Evolutionary conservation across 257 asterid genomes (phyloP).

Genomic region (Solanum bulbocastanum): DNA sequence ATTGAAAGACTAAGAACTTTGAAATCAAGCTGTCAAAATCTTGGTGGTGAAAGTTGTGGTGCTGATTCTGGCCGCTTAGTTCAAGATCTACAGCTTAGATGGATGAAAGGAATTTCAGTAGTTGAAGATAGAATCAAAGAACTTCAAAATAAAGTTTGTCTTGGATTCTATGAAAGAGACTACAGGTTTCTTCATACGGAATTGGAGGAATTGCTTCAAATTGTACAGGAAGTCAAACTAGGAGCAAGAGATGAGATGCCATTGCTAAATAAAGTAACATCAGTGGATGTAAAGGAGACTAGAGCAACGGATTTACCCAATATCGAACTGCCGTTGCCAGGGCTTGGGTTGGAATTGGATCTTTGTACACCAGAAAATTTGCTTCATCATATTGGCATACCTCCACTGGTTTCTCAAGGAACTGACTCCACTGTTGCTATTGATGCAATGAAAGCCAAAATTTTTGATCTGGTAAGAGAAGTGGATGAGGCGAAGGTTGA

Average conservation of each 20-base stretch:
- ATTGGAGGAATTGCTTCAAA: slow-evolving; percentile 46
- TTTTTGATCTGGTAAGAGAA: slow-evolving; percentile 78
- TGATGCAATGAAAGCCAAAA: slow-evolving; percentile 69
- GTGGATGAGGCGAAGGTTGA: slow-evolving; percentile 86
- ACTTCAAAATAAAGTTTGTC: slow-evolving; percentile 44
- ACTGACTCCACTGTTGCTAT: slow-evolving; percentile 30
- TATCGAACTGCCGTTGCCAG: slow-evolving; percentile 30
- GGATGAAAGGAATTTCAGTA: slow-evolving; percentile 40
- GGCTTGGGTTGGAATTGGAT: slow-evolving; percentile 57
- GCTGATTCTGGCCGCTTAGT: slow-evolving; percentile 24
- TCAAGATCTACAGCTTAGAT: slow-evolving; percentile 29
- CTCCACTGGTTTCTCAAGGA: slow-evolving; percentile 48
- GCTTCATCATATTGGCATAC: slow-evolving; percentile 48
- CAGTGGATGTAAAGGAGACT: slow-evolving; percentile 25
- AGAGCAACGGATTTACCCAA: slow-evolving; percentile 9
- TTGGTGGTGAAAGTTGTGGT: slow-evolving; percentile 13
- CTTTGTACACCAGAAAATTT: slow-evolving; percentile 65
- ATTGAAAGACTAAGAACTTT: slow-evolving; percentile 37
- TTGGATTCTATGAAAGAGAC: slow-evolving; percentile 43
- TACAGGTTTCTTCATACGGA: slow-evolving; percentile 43
- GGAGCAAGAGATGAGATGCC: slow-evolving; percentile 34
- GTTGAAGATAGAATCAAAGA: slow-evolving; percentile 57
- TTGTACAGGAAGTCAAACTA: slow-evolving; percentile 45
- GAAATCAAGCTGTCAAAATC: slow-evolving; percentile 35
- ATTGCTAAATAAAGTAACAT: slow-evolving; percentile 13